phyloP scores from a whole-genome alignment of 176 grass and related monocot genomes.

The Ensete glaucum region DNA sequence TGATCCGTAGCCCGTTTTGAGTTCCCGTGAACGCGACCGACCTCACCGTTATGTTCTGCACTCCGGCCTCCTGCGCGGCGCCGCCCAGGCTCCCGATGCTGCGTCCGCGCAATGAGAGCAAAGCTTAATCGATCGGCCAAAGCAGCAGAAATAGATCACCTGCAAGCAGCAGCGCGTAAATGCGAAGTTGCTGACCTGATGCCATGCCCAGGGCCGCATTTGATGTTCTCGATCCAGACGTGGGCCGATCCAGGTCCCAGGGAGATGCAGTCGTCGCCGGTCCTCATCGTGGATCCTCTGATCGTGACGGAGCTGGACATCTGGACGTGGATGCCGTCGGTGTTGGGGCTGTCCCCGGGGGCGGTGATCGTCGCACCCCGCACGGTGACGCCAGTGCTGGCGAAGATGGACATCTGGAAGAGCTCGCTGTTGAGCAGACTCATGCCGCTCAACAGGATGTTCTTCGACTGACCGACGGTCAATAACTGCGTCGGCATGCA shows the following conservation, averaged over 20 bases:
- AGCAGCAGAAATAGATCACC: too few relatives aligned
- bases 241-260: conserved; percentile 34
- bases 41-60: conserved; percentile 44
- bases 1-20: conserved; percentile 53
- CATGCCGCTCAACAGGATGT: conserved; percentile 27
- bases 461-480: conserved; percentile 33
- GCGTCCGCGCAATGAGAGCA: not conserved
- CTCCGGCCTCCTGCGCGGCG: conserved; percentile 22
- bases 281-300: conserved; percentile 21
- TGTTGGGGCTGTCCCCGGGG: conserved; percentile 57
- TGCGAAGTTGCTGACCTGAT: conserved; percentile 28
- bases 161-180: not conserved
- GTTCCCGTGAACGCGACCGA: conserved; percentile 30
- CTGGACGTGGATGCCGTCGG: conserved; percentile 56
- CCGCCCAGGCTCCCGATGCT: conserved; percentile 61
- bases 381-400: conserved; percentile 29
- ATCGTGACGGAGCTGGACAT: conserved; percentile 34
- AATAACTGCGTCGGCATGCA: conserved; percentile 33
- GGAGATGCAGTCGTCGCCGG: conserved; percentile 69
- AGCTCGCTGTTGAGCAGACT: conserved; percentile 40
- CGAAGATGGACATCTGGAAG: conserved; percentile 47
- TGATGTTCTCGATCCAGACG: conserved; percentile 34
- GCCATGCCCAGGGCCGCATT: conserved; percentile 53
- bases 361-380: conserved; percentile 30
- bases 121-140: not conserved